phyloP scores from a whole-genome alignment of 495 filamentous ascomycete species.

The Aspergillus olivimuriae region DNA sequence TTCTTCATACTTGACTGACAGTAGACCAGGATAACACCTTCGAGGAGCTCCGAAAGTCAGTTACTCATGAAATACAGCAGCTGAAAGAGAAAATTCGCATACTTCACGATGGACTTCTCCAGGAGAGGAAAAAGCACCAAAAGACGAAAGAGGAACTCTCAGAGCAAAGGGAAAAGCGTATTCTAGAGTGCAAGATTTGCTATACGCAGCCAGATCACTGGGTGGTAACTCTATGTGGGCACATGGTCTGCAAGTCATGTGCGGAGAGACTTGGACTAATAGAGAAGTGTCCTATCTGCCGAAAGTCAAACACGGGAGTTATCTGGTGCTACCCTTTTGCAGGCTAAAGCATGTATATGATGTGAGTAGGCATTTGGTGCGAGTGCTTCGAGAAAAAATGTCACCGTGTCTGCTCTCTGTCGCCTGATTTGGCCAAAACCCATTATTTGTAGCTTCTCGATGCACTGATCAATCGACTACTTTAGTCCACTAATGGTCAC shows the following conservation, averaged over 20 bases:
- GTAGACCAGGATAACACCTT: not conserved
- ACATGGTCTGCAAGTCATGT: conserved; percentile 1
- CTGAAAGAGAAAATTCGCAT: conserved; percentile 1
- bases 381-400: not conserved
- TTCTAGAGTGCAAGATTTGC: conserved; percentile 1
- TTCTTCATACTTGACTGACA: not conserved
- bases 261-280: not conserved
- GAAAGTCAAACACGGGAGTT: not conserved
- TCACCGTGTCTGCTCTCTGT: not conserved
- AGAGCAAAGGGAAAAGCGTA: not conserved
- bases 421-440: not conserved
- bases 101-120: not conserved
- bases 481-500: too few species aligned
- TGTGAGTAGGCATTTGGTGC: not conserved
- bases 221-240: not conserved
- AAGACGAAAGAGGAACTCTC: not conserved
- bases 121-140: not conserved
- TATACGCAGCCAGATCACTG: not conserved
- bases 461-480: not conserved
- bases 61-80: not conserved
- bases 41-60: not conserved
- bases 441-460: not conserved
- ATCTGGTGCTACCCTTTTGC: not conserved
- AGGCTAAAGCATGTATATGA: not conserved
- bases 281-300: conserved; percentile 1